Evolutionary conservation across 345 rosid genomes (phyloP), one percentile per base, ranked within the genome.

Genomic region (Jatropha curcas): DNA sequence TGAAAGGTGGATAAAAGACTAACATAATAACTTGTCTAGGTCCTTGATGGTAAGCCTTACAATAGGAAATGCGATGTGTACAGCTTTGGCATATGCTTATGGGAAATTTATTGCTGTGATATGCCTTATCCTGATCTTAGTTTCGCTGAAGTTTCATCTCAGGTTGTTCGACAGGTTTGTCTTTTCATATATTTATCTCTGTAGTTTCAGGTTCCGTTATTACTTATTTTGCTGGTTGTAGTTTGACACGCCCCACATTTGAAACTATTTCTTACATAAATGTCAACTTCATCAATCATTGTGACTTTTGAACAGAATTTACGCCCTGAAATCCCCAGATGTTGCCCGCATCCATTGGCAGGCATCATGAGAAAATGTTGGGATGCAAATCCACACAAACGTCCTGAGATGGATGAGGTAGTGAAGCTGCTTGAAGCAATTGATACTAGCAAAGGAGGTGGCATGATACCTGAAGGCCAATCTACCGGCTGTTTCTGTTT

Each of bases 71-170:
- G 82, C 16, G 82, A 79, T 48, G 82, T 74, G 14, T 79, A 79
- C 67, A 79, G 79, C 76, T 79, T 79, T 19, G 82, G 78, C 10
- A 79, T 79, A 79, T 74, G 82, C 79, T 70, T 79, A 28, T 79
- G 82, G 82, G 82, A 79, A 71, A 74, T 43, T 60, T 79, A 79
- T 39, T 79, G 79, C 65, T 79, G 79, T 43, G 76, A 79, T 63
- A 79, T 79, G 82, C 82, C 79, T 25, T 79, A 79, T 65, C 72
- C 76, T 7, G 73, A 74, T 57, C 79, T 74, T 25, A 79, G 82
- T 70, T 79, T 79, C 51, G 82, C 82, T 16, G 78, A 79, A 56
- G 66, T 79, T 4, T 79, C 82, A 37, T 74, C 78, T 22, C 75
- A 73, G 28, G 82, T 79, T 39, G 78, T 79, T 65, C 75, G 78